A percentile compares a stretch with the other conserved stretches of the same genome.
phyloP scores from a whole-genome alignment of 441 rosid species.

The Erysimum cheiri region DNA sequence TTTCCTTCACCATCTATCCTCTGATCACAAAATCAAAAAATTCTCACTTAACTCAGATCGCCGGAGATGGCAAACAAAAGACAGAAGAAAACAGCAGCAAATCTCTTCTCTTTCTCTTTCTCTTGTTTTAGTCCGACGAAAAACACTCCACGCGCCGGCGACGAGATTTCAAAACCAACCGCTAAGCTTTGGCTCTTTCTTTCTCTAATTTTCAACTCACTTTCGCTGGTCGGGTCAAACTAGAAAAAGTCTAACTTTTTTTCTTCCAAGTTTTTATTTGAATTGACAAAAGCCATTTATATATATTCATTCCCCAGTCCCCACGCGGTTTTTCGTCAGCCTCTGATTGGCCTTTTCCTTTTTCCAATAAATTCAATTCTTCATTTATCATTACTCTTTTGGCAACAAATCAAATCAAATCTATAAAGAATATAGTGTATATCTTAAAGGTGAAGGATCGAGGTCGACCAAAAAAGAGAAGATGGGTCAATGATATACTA shows the following conservation, averaged over 20 bases:
- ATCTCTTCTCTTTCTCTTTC: constrained; percentile 14
- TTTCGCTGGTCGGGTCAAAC: constrained; percentile 37
- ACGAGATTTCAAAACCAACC: constrained; percentile 28
- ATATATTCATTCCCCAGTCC: too few relatives aligned
- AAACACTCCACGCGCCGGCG: constrained; percentile 32
- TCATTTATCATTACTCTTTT: not conserved
- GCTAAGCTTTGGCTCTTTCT: not conserved
- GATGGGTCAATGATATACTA: not conserved
- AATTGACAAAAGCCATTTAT: constrained; percentile 29
- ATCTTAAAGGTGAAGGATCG: constrained; percentile 20
- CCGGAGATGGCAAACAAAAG: constrained; percentile 15
- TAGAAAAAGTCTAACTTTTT: constrained; percentile 33
- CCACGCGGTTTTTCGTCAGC: constrained; percentile 46
- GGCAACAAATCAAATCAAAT: too few relatives aligned
- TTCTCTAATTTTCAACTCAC: constrained; percentile 11
- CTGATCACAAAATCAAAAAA: constrained; percentile 15
- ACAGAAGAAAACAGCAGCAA: not conserved
- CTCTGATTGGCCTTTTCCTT: constrained; percentile 18
- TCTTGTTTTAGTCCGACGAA: constrained; percentile 1
- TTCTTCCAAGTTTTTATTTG: constrained; percentile 22
- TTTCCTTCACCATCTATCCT: constrained; percentile 81
- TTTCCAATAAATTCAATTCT: not conserved
- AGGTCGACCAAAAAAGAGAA: constrained; percentile 7
- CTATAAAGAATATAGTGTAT: too few relatives aligned
- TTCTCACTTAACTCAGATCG: constrained; percentile 29